phyloP scores from a whole-genome alignment of 2,329 filamentous ascomycete genomes.

The Moelleriella libera region DNA sequence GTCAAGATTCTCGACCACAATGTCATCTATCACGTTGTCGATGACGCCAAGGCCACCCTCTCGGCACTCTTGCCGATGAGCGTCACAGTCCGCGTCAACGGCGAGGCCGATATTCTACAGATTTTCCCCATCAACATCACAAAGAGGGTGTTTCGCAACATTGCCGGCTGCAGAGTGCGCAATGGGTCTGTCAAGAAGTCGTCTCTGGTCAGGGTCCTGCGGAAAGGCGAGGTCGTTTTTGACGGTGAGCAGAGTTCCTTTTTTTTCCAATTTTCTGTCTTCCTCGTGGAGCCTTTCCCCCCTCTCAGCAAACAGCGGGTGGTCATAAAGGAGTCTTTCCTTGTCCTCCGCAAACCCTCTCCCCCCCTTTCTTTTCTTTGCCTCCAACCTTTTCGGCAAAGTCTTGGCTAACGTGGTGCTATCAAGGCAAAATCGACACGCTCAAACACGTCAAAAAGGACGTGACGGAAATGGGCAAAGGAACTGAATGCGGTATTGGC shows the following conservation, averaged over 20 bases:
- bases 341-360: no score
- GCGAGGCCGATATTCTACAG: slow-evolving; percentile 76
- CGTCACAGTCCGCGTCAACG: slow-evolving; percentile 57
- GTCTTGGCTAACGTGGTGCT: background rate
- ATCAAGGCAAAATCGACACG: slow-evolving; percentile 57
- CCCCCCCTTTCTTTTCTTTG: no score
- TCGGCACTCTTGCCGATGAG: slow-evolving; percentile 54
- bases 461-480: slow-evolving; percentile 77
- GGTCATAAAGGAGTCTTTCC: no score
- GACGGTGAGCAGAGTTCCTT: slow-evolving; percentile 51
- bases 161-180: slow-evolving; percentile 78
- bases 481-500: slow-evolving; percentile 81
- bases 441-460: slow-evolving; percentile 92
- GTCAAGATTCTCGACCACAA: slow-evolving; percentile 76
- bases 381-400: background rate
- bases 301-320: no score
- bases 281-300: background rate
- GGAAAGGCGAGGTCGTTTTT: slow-evolving; percentile 57
- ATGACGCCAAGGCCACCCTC: slow-evolving; percentile 56
- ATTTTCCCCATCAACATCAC: slow-evolving; percentile 75
- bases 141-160: slow-evolving; percentile 52
- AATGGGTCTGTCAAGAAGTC: slow-evolving; percentile 60
- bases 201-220: slow-evolving; percentile 55
- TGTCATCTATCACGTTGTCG: slow-evolving; percentile 69
- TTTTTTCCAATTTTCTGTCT: background rate